Percentiles rank a stretch among this genome's conserved stretches.
These are phyloP conservation scores for Pythium plurisporium DNA, from an alignment of 352 stramenopile genomes.

Conservation along the genomic window DNA sequence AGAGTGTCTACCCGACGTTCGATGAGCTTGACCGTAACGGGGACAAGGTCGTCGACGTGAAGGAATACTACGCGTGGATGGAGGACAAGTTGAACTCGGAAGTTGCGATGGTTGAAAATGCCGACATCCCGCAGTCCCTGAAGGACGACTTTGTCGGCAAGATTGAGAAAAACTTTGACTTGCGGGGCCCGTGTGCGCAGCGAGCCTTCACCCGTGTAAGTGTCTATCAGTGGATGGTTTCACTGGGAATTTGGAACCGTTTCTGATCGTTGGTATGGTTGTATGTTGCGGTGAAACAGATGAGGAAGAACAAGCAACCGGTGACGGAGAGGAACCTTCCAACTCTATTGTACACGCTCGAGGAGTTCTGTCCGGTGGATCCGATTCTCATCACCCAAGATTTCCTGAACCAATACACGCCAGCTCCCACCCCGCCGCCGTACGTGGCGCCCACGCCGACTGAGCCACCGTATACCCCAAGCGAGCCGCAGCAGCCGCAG, in stretches of 20 bases:
- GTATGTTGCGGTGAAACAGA: slow-evolving; percentile 15
- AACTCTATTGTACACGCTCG: slow-evolving; percentile 34
- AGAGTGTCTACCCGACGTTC: slow-evolving; percentile 38
- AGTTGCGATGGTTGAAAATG: slow-evolving; percentile 21
- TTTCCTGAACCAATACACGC: slow-evolving; percentile 28
- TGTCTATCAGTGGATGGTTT: neutral
- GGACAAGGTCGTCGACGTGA: slow-evolving; percentile 30
- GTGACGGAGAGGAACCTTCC: slow-evolving; percentile 27
- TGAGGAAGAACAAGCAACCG: slow-evolving; percentile 24
- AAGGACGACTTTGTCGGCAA: slow-evolving; percentile 34
- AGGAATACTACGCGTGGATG: slow-evolving; percentile 36
- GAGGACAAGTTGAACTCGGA: slow-evolving; percentile 23
- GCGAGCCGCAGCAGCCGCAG: neutral
- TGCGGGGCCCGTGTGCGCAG: slow-evolving; percentile 32
- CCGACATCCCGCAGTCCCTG: slow-evolving; percentile 30
- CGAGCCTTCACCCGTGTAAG: slow-evolving; percentile 38
- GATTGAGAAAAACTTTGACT: slow-evolving; percentile 36
- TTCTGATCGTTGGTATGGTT: neutral
- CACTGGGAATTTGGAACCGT: neutral
- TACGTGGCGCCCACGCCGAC: no score
- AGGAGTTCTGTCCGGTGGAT: slow-evolving; percentile 32
- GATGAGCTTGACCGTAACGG: slow-evolving; percentile 30
- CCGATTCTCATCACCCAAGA: slow-evolving; percentile 28
- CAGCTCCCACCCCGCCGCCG: slow-evolving; percentile 7
- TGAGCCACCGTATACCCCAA: no score